Evolutionary conservation across 1,284 basidiomycete genomes (phyloP), one percentile per base, ranked within the genome.

Genomic region (Cystobasidiaceae sp.): DNA sequence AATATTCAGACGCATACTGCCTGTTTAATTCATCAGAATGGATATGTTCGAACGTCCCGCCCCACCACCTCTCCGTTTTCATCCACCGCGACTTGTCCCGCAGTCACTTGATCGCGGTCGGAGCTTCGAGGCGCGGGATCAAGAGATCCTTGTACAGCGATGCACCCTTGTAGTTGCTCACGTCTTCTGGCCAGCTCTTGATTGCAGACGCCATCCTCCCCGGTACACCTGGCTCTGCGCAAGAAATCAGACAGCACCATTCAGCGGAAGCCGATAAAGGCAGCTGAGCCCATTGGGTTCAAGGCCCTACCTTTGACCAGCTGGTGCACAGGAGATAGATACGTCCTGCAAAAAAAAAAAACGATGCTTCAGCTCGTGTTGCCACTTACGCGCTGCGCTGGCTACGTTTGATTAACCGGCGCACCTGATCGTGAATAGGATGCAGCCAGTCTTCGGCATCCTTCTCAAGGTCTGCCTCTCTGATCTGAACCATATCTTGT

Each of bases 391-490:
- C 2, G 3, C 13, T 23, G 45, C 15, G 4, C 13, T 41, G 8
- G 3, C 4, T 6, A 17, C 19, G 3, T n/a, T 5, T 9, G 8
- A 11, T 3, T 7, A 8, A 19, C 1, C 15, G 13, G 4, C 66
- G 21, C 19, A 70, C 65, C 86, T 80, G 70, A 90, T 86, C 43
- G 85, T 86, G 74, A 90, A 90, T n/a, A 86, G 79, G 44, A 90
- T 80, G 15, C 84, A 86, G 2, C 88, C 87, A 4, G 66, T 69
- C 37, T 67, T 68, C 4, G 71, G 73, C 46, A 75, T 43, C 25
- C 88, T 79, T 37, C 88, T 80, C 56, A 90, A 77, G 9, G 85
- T 87, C 77, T 90, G 88, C 34, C 86, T 79, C 73, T 90, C 88
- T 11, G 82, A 82, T 54, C 89, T 80, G 60, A 88, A 76, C 11